Base-by-base conservation (phyloP, 2,329 filamentous ascomycete genomes). In the Didymella sp. region DNA sequence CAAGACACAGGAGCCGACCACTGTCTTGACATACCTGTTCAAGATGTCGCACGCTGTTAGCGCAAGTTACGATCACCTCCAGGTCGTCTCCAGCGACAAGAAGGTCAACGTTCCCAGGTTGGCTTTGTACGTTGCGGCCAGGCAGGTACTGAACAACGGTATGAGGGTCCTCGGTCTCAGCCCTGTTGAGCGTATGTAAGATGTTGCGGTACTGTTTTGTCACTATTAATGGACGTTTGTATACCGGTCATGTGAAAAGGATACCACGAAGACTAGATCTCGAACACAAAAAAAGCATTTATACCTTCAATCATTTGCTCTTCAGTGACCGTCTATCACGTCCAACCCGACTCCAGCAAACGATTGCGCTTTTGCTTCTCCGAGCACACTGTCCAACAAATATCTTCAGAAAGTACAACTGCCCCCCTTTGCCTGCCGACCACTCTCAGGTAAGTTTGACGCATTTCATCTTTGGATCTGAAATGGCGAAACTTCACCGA, bases 11-110 rank as follows among this genome's bases (percentile, higher is more conserved):
- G 92, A 96, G 74, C 88, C 88, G 0, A 84, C 86, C 1, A 89
- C 86, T 0, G 80, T 89, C 37, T 77, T 90, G 33, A 85, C 84
- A 4, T 92, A 94, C 74, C 81, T 95, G 41, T 95, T 94, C 82
- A 91, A 90, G 83, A 90, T 96, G 87, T 91, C 90, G 3, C 91
- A 96, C 76, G 81, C 86, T 24, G 77, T 96, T 51, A 92, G 88
- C 79, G 88, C 85, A 51, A 92, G 89, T 74, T 96, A 96, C 77
- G 90, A 93, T 69, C 87, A 91, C 58, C 81, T 96, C 60, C 86
- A 90, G 71, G 90, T 95, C 51, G 86, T 96, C n/a, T 90, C 90
- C 51, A 90, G 87, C 59, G 90, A 94, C 77, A 81, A 80, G 27
- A 87, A 89, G 72, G 78, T 92, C 51, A 87, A 89, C 81, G 77